Evolutionary conservation across 83 land plant species (phyloP), one percentile per base, ranked within the genome.

Genomic region (Thuja plicata): DNA sequence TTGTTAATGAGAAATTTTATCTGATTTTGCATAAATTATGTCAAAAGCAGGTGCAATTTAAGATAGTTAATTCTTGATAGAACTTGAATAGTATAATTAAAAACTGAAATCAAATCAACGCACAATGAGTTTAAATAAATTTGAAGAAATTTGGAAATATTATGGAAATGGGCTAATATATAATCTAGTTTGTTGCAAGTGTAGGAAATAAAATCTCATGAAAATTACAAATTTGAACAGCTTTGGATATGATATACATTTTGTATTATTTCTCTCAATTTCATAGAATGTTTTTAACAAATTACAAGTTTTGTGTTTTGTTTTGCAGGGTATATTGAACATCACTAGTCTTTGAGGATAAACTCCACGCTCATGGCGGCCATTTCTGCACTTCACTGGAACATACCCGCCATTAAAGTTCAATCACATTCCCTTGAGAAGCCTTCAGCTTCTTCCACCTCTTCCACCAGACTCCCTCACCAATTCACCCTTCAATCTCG

Each of bases 371-470:
- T 38, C 24, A 79, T 79, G 82, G 82, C 82, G 8, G 2, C 82
- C 46, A 79, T 79, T 38, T 76, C 43, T 79, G 82, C 43, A 38
- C 82, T 79, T 79, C 82, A 79, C 82, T 79, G 21, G 40, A 79
- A 40, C 41, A 37, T 79, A 34, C 8, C 82, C 5, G 43, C 27
- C 82, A 37, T 37, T 79, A 37, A 34, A 79, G 82, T 37, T 79
- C 82, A 79, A 40, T 38, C 24, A 5, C 46, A 79, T 38, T 79
- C 82, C 8, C 7, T 38, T 37, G 82, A 40, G 19, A 79, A 79
- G 43, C 37, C 21, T 38, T 79, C 27, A 15, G 82, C 46, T 34
- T 79, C 43, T 79, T 35, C 82, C 17, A 8, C 46, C 45, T 17
- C 45, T 79, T 5, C 41, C 43, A 38, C 19, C 21, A 24, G 27